phyloP scores from a whole-genome alignment of 1,284 basidiomycete genomes.

The Rhodofomes roseus region DNA sequence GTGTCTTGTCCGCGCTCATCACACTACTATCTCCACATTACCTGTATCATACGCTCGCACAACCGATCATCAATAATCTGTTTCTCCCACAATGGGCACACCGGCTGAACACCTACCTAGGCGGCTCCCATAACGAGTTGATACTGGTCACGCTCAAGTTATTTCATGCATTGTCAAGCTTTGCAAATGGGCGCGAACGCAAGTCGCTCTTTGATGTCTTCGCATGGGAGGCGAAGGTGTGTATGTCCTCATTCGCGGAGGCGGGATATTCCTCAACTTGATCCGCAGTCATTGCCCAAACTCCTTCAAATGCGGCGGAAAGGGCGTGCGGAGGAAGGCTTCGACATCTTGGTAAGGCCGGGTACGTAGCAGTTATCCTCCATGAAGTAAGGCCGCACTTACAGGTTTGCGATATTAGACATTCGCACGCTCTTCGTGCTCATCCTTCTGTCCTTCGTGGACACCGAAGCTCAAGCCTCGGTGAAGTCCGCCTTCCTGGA shows the following conservation, averaged over 20 bases:
- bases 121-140: conserved; percentile 56
- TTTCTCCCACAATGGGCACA: conserved; percentile 51
- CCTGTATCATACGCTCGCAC: conserved; percentile 54
- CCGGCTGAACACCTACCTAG: conserved; percentile 55
- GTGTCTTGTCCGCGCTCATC: conserved; percentile 53
- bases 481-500: conserved; percentile 65
- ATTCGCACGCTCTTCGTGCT: conserved; percentile 69
- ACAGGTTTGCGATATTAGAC: conserved; percentile 36
- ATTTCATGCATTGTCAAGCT: conserved; percentile 54
- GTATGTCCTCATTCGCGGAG: not conserved
- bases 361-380: conserved; percentile 36
- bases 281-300: conserved; percentile 56
- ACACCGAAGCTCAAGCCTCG: conserved; percentile 39
- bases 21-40: conserved; percentile 62
- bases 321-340: conserved; percentile 35
- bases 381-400: not conserved
- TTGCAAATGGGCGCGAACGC: conserved; percentile 61
- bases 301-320: conserved; percentile 68
- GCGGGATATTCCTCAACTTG: not conserved
- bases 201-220: conserved; percentile 60
- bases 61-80: conserved; percentile 55
- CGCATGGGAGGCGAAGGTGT: conserved; percentile 74
- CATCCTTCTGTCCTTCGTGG: conserved; percentile 69
- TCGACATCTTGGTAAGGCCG: conserved; percentile 48
- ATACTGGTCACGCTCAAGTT: conserved; percentile 63